Percentiles rank a stretch among this genome's conserved stretches.
Evolutionary conservation across 257 asterid species (phyloP).

Genomic region (Fraxinus excelsior): DNA sequence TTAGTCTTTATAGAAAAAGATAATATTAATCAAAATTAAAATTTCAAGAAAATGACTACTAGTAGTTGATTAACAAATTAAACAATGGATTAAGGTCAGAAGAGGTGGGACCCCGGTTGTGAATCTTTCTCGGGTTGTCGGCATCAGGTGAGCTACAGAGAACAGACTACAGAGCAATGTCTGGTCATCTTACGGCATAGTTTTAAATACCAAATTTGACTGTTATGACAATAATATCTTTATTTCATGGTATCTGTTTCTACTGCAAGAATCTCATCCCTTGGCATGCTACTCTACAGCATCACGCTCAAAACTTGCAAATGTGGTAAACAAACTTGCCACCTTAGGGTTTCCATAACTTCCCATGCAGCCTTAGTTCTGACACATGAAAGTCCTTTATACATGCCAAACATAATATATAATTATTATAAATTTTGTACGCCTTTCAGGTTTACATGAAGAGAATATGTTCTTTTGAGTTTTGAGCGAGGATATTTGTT

Average conservation of each 20-base stretch:
- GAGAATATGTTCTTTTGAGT: not conserved
- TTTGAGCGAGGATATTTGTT: not conserved
- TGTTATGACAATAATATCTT: slow-evolving; percentile 8
- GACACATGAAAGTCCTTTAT: slow-evolving; percentile 25
- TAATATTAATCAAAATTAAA: too few relatives aligned
- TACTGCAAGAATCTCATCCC: slow-evolving; percentile 22
- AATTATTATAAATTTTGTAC: not conserved
- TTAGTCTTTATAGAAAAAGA: too few relatives aligned
- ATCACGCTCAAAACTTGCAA: slow-evolving; percentile 29
- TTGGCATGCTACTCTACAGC: slow-evolving; percentile 31
- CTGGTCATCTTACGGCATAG: slow-evolving; percentile 42
- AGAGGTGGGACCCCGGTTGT: not conserved
- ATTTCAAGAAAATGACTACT: too few relatives aligned
- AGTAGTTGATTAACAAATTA: too few relatives aligned
- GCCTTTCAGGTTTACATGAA: not conserved
- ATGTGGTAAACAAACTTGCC: slow-evolving; percentile 24
- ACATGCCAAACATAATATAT: slow-evolving; percentile 5
- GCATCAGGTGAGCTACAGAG: slow-evolving; percentile 22
- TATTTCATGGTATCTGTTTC: slow-evolving; percentile 23
- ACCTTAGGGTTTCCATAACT: slow-evolving; percentile 31
- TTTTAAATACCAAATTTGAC: slow-evolving; percentile 24
- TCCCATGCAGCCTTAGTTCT: slow-evolving; percentile 44
- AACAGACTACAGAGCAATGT: slow-evolving; percentile 30
- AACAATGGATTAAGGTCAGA: not conserved
- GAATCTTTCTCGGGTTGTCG: slow-evolving; percentile 31